Percentiles rank a stretch among this genome's conserved stretches.
phyloP scores from a whole-genome alignment of 2,329 filamentous ascomycete genomes.

The Ophiocordyceps camponoti-leonardi region DNA sequence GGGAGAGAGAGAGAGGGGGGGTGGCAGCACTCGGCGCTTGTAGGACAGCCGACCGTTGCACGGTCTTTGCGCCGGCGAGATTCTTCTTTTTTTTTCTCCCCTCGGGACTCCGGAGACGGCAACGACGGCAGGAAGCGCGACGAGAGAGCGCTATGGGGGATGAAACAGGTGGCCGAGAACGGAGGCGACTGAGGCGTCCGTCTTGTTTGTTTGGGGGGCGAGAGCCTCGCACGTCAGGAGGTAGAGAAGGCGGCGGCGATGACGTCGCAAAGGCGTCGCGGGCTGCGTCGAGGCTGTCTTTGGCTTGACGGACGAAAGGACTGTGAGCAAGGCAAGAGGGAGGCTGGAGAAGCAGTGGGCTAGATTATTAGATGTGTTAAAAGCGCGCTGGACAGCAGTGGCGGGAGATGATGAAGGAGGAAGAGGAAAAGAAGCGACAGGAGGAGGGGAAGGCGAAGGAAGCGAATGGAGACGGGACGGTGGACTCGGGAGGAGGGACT shows the following conservation, averaged over 20 bases:
- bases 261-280: constrained; percentile 6
- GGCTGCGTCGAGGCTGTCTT: constrained; percentile 1
- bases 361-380: too few relatives aligned
- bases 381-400: too few relatives aligned
- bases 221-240: constrained; percentile 7
- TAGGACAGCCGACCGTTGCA: not conserved
- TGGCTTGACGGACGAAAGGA: not conserved
- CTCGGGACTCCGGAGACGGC: not conserved
- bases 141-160: constrained; percentile 27
- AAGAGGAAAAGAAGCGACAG: not conserved
- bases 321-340: not conserved
- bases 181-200: constrained; percentile 33
- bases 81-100: not conserved
- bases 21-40: not conserved
- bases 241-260: constrained; percentile 5
- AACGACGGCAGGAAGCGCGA: not conserved
- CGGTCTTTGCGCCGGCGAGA: constrained; percentile 1
- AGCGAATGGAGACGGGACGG: not conserved
- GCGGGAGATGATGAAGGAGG: too few relatives aligned
- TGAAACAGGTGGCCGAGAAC: constrained; percentile 32
- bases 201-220: constrained; percentile 22
- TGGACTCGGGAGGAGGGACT: not conserved
- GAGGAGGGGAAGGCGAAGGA: not conserved
- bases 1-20: too few relatives aligned
- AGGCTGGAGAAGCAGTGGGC: not conserved